These are phyloP conservation scores for Starmerella potacharoeniae DNA, from an alignment of 805 yeast genomes.

Conservation along the genomic window DNA sequence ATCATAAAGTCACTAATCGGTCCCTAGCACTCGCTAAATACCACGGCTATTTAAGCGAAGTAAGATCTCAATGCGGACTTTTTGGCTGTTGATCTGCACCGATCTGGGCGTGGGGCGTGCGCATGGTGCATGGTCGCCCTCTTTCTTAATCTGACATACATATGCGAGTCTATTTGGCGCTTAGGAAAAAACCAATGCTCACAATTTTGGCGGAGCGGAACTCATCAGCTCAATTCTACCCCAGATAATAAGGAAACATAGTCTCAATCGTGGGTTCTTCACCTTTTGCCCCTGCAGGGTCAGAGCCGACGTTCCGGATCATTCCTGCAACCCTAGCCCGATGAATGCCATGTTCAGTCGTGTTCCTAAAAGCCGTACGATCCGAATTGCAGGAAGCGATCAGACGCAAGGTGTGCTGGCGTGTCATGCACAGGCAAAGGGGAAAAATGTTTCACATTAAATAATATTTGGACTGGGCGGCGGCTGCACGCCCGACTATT, in stretches of 20 bases:
- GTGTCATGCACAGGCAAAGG: too few relatives aligned
- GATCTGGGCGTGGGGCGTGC: not conserved
- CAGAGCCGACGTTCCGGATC: not conserved
- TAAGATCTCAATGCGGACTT: not conserved
- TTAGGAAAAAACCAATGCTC: too few relatives aligned
- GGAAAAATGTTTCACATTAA: too few relatives aligned
- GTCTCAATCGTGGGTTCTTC: not conserved
- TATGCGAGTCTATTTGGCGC: not conserved
- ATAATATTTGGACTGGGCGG: too few relatives aligned
- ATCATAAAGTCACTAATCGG: not conserved
- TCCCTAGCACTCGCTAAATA: not conserved
- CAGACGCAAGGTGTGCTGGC: not conserved
- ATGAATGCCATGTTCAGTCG: not conserved
- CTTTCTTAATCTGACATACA: not conserved
- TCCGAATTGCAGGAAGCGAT: not conserved
- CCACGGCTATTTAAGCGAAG: not conserved
- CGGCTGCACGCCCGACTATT: too few relatives aligned
- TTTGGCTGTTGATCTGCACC: conserved; percentile 4
- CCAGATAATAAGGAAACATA: too few relatives aligned
- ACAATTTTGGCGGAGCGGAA: too few relatives aligned
- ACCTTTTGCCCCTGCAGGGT: not conserved
- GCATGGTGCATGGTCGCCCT: not conserved
- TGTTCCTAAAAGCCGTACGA: not conserved
- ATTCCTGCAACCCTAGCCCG: not conserved
- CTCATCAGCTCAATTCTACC: too few relatives aligned